These are phyloP conservation scores for Bipolaris zeicola DNA, from an alignment of 2,329 filamentous ascomycete species.

Conservation along the genomic window DNA sequence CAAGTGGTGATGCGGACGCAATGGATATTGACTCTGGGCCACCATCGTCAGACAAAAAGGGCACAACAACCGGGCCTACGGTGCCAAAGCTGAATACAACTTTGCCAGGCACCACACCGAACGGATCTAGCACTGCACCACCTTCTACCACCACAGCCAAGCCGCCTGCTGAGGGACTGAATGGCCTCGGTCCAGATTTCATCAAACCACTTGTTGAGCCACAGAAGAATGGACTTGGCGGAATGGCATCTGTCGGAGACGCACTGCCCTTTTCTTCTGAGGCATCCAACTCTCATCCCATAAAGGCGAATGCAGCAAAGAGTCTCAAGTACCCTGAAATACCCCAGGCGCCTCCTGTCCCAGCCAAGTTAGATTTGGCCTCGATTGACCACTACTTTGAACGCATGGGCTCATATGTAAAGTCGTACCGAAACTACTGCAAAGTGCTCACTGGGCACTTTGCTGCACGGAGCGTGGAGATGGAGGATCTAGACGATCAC, in stretches of 20 bases:
- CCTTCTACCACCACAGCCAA: slow-evolving; percentile 24
- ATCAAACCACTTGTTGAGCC: slow-evolving; percentile 56
- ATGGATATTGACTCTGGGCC: slow-evolving; percentile 56
- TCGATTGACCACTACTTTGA: slow-evolving; percentile 59
- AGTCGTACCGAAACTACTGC: slow-evolving; percentile 62
- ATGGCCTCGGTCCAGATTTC: slow-evolving; percentile 58
- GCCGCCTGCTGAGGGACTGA: slow-evolving; percentile 27
- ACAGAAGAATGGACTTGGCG: slow-evolving; percentile 55
- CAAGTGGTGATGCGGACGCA: slow-evolving; percentile 44
- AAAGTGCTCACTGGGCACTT: slow-evolving; percentile 62
- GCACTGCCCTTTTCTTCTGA: slow-evolving; percentile 65
- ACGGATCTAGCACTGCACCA: slow-evolving; percentile 22
- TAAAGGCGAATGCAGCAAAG: slow-evolving; percentile 47
- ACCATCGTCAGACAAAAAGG: slow-evolving; percentile 24
- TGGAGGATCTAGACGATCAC: slow-evolving; percentile 47
- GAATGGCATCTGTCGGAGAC: slow-evolving; percentile 59
- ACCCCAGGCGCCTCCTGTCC: slow-evolving; percentile 57
- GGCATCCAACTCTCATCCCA: slow-evolving; percentile 52
- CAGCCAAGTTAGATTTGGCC: slow-evolving; percentile 51
- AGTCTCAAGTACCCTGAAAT: slow-evolving; percentile 57
- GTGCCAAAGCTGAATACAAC: slow-evolving; percentile 11
- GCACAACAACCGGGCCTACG: slow-evolving; percentile 6
- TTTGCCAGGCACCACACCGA: slow-evolving; percentile 17
- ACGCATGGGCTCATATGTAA: slow-evolving; percentile 61
- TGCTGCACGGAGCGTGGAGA: slow-evolving; percentile 56